Base-by-base conservation (phyloP, 2,329 filamentous ascomycete genomes). In the Cladophialophora exuberans region DNA sequence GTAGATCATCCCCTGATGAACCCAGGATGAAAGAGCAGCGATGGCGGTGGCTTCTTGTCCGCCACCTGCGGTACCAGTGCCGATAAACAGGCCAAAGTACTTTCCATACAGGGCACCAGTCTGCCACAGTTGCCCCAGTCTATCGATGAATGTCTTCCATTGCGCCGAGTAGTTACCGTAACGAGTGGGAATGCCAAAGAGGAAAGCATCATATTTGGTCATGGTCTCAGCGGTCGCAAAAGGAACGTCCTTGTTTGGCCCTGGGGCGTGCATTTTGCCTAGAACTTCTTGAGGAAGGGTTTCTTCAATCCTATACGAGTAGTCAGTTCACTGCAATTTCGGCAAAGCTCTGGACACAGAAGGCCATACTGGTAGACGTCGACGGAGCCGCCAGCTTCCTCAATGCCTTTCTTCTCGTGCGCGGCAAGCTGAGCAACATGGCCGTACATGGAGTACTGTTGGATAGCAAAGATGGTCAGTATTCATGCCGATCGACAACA, bases 91-190 rank as follows among this genome's bases (percentile, higher is more conserved):
- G 67, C 93, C 93, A 51, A 88, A 93, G 69, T 90, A 86, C 81
- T 97, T 97, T 77, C 92, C 92, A 76, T 80, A 84, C 80, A 82
- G 92, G 64, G 79, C 84, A 60, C 93, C 93, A 11, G 76, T 73
- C 59, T 81, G 76, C 94, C 94, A 97, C 74, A 94, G 88, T 65
- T 82, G 80, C 69, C 93, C 93, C 20, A 90, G 92, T 76, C 83
- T 83, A 80, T 99, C 94, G 89, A 91, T 95, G 71, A 78, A 79
- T 51, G 72, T 75, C 81, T 94, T 97, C 89, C 89, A 97, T 78
- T 99, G 94, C 15, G 87, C 89, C 44, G 93, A 92, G 82, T 96
- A 96, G 84, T 95, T 97, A 67, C 94, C 94, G 78, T 90, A 99
- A 64, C 94, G 85, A 47, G 94, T 99, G 57, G 94, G 94, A 72